Evolutionary conservation across 345 rosid genomes (phyloP), one percentile per base, ranked within the genome.

Genomic region (Populus euphratica): DNA sequence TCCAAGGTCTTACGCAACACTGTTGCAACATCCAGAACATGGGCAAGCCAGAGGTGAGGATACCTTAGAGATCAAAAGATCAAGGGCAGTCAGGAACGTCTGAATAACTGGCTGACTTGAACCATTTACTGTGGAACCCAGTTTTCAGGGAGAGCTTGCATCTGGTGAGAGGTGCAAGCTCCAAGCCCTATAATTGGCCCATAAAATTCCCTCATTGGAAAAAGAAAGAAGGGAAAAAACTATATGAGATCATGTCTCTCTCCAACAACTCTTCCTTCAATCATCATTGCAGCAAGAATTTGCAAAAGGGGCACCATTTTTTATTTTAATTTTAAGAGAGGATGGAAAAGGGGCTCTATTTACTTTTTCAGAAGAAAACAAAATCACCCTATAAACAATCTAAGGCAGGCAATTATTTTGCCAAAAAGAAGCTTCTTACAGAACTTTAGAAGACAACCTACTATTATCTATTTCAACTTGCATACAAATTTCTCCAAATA

Each of bases 381-480:
- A 81, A 75, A 43, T 8, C 71, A 77, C 44, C 75, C 27, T 38
- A 77, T 80, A 62, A 78, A 69, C 5, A 73, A 78, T 27, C 31
- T 20, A 6, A 54, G 35, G 50, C 43, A 67, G 16, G 76, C 17
- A 8, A 59, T 52, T 69, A 65, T 59, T 64, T 35, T 29, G 36
- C 36, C 50, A 81, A 70, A 69, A 47, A 74, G 78, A 72, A 68
- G 73, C 67, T 81, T 75, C 82, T 73, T 56, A 31, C 13, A 72
- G 8, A 3, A 59, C 76, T 81, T 82, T 77, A 74, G 27, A 65
- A 52, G 68, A 75, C 47, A 73, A 70, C 44, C 43, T 68, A 43
- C 68, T 65, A 67, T 68, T 74, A 82, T 75, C 75, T 39, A 71
- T 66, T 76, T 80, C 85, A 80, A 76, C 78, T 85, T 82, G 84